Conservation (phyloP, 257 asterid species). For the Solanum commersonii region DNA sequence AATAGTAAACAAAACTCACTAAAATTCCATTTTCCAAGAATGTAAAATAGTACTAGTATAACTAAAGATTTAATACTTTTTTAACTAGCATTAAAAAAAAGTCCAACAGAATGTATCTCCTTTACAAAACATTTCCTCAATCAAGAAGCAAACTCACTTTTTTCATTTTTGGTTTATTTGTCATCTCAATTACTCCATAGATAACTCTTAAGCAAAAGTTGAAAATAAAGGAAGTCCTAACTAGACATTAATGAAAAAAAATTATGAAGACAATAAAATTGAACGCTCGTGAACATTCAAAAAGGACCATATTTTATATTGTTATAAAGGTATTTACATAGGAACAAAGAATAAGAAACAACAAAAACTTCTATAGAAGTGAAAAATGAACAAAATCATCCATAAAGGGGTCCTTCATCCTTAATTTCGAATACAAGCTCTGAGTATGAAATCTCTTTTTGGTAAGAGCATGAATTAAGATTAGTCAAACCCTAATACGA, state of each 20-base stretch:
- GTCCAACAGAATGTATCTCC: background rate
- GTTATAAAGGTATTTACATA: background rate
- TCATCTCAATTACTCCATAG: background rate
- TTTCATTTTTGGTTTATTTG: background rate
- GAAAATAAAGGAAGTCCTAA: background rate
- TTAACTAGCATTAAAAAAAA: background rate
- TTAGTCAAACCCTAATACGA: rapidly evolving
- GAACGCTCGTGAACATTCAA: background rate
- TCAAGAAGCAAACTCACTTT: background rate
- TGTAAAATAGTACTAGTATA: background rate
- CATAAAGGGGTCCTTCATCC: background rate
- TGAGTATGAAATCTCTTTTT: background rate
- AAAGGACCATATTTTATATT: slow-evolving; percentile 1
- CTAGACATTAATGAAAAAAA: background rate
- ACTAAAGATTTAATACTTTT: background rate
- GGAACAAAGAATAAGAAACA: background rate
- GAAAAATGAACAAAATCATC: background rate
- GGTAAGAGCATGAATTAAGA: background rate
- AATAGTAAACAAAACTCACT: background rate
- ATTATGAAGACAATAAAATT: background rate
- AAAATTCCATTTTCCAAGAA: background rate
- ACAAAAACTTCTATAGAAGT: background rate
- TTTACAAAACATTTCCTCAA: background rate
- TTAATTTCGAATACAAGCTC: background rate
- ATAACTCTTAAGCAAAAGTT: background rate